Evolutionary conservation across 345 rosid genomes (phyloP).

Genomic region (Pugionium dolabratum): DNA sequence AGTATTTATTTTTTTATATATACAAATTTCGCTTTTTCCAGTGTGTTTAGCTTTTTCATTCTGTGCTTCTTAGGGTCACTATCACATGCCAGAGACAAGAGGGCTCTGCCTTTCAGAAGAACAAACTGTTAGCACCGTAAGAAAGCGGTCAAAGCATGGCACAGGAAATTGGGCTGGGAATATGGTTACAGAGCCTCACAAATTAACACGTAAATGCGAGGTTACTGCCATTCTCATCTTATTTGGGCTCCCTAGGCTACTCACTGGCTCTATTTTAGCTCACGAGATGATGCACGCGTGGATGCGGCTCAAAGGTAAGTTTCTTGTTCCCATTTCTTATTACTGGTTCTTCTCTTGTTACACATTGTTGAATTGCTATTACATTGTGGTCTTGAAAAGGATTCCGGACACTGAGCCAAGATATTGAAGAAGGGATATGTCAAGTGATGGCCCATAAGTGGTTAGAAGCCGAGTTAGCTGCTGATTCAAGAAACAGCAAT

Average conservation of each 20-base stretch:
- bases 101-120: constrained; percentile 99
- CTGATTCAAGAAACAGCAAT: constrained; percentile 43
- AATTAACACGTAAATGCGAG: constrained; percentile 77
- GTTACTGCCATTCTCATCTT: constrained; percentile 96
- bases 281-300: constrained; percentile 99
- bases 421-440: constrained; percentile 97
- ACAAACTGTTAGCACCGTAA: constrained; percentile 83
- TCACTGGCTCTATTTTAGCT: constrained; percentile 95
- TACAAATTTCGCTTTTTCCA: not conserved
- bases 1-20: not conserved
- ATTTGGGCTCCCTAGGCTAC: constrained; percentile 93
- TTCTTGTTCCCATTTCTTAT: not conserved
- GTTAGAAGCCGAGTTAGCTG: constrained; percentile 63
- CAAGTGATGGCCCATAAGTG: constrained; percentile 97
- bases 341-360: constrained; percentile 4
- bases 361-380: constrained; percentile 24
- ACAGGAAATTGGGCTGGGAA: constrained; percentile 55
- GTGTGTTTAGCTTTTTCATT: constrained; percentile 23
- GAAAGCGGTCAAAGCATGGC: constrained; percentile 69
- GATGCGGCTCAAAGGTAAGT: constrained; percentile 88
- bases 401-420: constrained; percentile 71
- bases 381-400: constrained; percentile 50
- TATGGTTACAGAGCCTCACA: constrained; percentile 77
- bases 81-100: constrained; percentile 98
- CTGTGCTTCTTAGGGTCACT: constrained; percentile 65